Evolutionary conservation across 352 stramenopile species (phyloP), one percentile per base, ranked within the genome.

Genomic region (Phytophthora ramorum): DNA sequence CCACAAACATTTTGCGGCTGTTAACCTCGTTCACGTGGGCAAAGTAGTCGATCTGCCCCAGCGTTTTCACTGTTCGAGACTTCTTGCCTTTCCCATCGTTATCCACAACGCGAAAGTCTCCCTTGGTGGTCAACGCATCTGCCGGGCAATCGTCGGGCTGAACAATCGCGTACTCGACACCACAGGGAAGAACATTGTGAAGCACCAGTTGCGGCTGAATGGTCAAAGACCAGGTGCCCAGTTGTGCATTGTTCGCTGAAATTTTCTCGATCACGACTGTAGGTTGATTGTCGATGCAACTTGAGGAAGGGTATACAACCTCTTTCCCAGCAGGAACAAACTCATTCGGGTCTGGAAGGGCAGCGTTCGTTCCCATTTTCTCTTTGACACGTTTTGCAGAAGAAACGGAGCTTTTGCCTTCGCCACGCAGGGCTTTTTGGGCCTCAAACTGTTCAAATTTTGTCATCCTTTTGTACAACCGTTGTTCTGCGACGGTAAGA

Each of bases 131-230:
- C 44, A 94, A 55, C 35, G 69, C 66, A 6, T 93, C 78, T 2
- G 22, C 67, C 0, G 85, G 85, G n/a, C 87, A 95, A 67, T 96
- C 89, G 26, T 63, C 43, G 2, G 80, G 43, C 51, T 96, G 89
- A 4, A 96, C 89, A 60, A 96, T 91, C 4, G 72, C 79, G 61
- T 95, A 96, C 56, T 96, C 89, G 37, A 96, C 62, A 41, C 77
- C 87, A 26, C 87, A 95, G 13, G 89, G 89, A 43, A 96, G 69
- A 37, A 95, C 78, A 40, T 96, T 96, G 55, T 92, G 75, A 22
- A 96, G 63, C 30, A 92, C 67, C 24, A 96, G 48, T 62, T 96
- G 89, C 16, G 89, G 87, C 56, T 91, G 80, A 60, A 96, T 90
- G 10, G 89, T 87, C 32, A 96, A 69, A 32, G 76, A 88, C 87